Evolutionary conservation across 176 grass and related monocot species (phyloP).

Genomic region (Rhynchospora breviuscula): DNA sequence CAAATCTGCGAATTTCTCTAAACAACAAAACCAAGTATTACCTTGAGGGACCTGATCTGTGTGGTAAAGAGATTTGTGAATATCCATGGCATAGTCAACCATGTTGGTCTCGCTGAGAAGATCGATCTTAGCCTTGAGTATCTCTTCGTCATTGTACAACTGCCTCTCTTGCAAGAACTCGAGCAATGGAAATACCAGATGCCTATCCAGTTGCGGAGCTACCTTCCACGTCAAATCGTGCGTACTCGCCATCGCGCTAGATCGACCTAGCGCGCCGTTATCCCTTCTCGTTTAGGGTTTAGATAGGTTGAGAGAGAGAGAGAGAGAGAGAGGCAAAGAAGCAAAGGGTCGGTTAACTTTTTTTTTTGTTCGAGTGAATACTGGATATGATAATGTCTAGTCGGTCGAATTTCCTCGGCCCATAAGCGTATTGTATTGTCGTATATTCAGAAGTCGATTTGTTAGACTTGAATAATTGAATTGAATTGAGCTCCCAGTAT

Average conservation of each 20-base stretch:
- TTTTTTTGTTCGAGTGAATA: neutral
- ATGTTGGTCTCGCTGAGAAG: constrained; percentile 93
- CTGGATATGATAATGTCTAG: neutral
- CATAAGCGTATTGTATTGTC: too few relatives aligned
- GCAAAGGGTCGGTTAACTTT: neutral
- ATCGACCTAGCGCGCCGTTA: neutral
- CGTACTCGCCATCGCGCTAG: constrained; percentile 1
- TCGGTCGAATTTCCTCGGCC: too few relatives aligned
- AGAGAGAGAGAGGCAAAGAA: neutral
- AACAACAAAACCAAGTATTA: neutral
- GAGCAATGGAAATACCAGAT: constrained; percentile 75
- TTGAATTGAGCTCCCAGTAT: too few relatives aligned
- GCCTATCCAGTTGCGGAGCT: constrained; percentile 55
- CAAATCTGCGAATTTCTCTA: neutral
- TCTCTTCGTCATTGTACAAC: constrained; percentile 59
- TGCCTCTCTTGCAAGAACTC: constrained; percentile 83
- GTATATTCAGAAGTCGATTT: too few relatives aligned
- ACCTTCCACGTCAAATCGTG: constrained; percentile 63
- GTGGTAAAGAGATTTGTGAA: constrained; percentile 78
- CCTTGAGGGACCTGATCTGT: constrained; percentile 80
- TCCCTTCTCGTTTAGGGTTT: constrained; percentile 25
- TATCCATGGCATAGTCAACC: constrained; percentile 98
- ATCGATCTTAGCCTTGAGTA: constrained; percentile 78
- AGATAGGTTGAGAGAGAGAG: neutral
- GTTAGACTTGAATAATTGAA: too few relatives aligned